phyloP scores from a whole-genome alignment of 1,284 basidiomycete genomes.

The Wolfiporia cocos region DNA sequence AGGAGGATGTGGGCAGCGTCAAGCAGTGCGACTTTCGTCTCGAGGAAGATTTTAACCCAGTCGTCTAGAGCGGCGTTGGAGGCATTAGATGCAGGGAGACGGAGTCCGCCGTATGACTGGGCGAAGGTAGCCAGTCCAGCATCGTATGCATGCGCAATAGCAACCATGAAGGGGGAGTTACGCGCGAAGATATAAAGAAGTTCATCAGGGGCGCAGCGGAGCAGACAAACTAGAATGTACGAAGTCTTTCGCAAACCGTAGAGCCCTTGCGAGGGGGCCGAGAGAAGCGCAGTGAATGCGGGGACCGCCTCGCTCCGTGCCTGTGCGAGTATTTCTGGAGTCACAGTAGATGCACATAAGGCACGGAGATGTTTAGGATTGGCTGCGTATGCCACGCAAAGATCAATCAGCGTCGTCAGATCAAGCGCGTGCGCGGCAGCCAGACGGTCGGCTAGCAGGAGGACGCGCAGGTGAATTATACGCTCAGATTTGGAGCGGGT shows the following conservation, averaged over 20 bases:
- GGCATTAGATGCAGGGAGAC: conserved; percentile 22
- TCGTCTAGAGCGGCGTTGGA: conserved; percentile 39
- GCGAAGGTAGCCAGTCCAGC: conserved; percentile 46
- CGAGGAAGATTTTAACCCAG: conserved; percentile 63
- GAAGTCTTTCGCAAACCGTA: conserved; percentile 60
- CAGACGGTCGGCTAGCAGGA: conserved; percentile 52
- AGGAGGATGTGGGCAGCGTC: conserved; percentile 61
- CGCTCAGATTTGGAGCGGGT: conserved; percentile 32
- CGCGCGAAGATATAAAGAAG: conserved; percentile 45
- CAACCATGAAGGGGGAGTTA: conserved; percentile 44
- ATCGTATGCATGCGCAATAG: conserved; percentile 55
- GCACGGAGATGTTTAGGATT: conserved; percentile 38
- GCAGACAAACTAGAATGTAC: conserved; percentile 49
- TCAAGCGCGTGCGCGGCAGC: conserved; percentile 36
- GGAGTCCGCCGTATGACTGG: conserved; percentile 53
- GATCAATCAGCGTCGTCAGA: conserved; percentile 50
- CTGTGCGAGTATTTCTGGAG: conserved; percentile 21
- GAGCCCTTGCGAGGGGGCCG: conserved; percentile 41
- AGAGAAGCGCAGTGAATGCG: conserved; percentile 46
- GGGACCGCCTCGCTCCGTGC: conserved; percentile 41
- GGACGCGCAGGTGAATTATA: conserved; percentile 41
- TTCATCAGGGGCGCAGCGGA: conserved; percentile 42
- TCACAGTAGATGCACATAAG: conserved; percentile 36
- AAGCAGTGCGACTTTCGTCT: conserved; percentile 65
- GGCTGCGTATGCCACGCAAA: conserved; percentile 49